A percentile compares a stretch with the other conserved stretches of the same genome.
phyloP scores from a whole-genome alignment of 768 basidiomycete genomes.

The Dictyophora rubrovolvata region DNA sequence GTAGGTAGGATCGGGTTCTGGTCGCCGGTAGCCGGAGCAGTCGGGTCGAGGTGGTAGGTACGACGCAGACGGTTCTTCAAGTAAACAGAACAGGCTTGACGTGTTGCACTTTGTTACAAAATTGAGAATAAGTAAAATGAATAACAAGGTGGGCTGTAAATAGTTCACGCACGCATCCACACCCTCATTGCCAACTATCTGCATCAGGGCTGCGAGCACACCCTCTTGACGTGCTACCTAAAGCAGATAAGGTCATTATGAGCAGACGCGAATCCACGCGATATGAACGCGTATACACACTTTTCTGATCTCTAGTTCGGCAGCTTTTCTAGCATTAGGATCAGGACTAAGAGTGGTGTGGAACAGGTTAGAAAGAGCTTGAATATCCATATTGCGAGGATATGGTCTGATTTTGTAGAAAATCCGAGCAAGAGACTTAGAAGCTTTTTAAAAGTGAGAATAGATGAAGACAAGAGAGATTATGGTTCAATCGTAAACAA shows the following conservation, averaged over 20 bases:
- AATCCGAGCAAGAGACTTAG: background rate
- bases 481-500: background rate
- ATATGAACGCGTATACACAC: conserved; percentile 26
- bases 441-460: background rate
- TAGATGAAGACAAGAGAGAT: background rate
- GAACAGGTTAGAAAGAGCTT: conserved; percentile 63
- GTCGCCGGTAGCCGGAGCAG: conserved; percentile 36
- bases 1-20: conserved; percentile 49
- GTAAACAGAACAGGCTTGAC: conserved; percentile 80
- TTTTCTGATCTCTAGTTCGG: conserved; percentile 82
- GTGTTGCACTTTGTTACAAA: conserved; percentile 46
- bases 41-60: conserved; percentile 46
- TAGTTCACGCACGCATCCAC: conserved; percentile 63
- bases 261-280: conserved; percentile 4
- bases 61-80: conserved; percentile 80
- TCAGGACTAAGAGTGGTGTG: conserved; percentile 73
- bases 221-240: conserved; percentile 76
- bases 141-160: conserved; percentile 15
- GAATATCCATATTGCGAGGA: conserved; percentile 16
- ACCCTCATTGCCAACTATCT: conserved; percentile 72
- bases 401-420: background rate
- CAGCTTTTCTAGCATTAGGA: conserved; percentile 77
- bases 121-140: conserved; percentile 2
- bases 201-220: conserved; percentile 71
- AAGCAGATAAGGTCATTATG: conserved; percentile 1